Base-by-base conservation (phyloP, 139 green algal species). In the Coccomyxa sp. region DNA sequence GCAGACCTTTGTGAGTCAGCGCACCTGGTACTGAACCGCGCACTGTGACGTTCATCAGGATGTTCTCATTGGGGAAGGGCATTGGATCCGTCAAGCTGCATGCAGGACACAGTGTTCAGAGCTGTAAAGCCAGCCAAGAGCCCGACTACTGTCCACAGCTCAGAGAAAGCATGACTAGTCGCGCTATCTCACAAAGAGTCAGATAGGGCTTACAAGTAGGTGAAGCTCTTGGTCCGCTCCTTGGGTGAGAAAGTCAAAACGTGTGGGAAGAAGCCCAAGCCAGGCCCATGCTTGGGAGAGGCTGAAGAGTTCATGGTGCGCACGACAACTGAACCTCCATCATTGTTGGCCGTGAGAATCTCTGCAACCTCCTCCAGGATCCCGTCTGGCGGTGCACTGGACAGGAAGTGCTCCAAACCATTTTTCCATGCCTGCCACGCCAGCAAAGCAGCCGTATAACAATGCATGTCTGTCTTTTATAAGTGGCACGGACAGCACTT, bases 361-460 rank as follows among this genome's bases (percentile, higher is more conserved):
- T 77, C 25, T 38, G 71, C 71, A 25, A 77, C 71, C 23, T 77
- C 71, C 23, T 31, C 31, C 71, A 77, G 27, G 4, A 45, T 31
- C 21, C 23, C 66, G 3, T 31, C 71, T n/a, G 23, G 23, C 1
- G 71, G 71, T 4, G 25, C 71, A 31, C 14, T 77, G 3, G 71
- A 77, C 71, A 77, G 71, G 71, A 51, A 77, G 71, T 77, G 71
- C 27, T 77, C 71, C 71, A 77, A 12, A n/a, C 71, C 71, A n/a
- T 38, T 38, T 1, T 77, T 31, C 23, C 21, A 77, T 16, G 71
- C 71, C 71, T 77, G 71, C 71, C 18, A 28, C 9, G 21, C 63
- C 18, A 71, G 21, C 63, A 71, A 71, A 25, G 38, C 38, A 51
- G 7, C 7, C 38, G 3, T 51, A 3, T 3, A 51, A 11, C 38